Base-by-base conservation (phyloP, 495 filamentous ascomycete species). In the Penicillium coprophilum region DNA sequence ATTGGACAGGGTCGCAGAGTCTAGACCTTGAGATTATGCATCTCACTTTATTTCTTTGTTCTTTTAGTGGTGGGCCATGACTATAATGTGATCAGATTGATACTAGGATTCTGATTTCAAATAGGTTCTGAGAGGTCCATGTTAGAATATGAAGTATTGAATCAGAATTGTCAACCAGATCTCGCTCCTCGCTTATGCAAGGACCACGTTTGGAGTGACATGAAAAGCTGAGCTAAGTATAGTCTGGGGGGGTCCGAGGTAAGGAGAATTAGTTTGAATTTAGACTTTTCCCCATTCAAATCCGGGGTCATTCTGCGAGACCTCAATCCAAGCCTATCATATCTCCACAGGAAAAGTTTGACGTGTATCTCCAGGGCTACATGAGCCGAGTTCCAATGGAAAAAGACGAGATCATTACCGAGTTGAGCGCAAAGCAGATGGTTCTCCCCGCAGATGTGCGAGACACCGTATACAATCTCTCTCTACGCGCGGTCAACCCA, bases 401-500 rank as follows among this genome's bases (percentile, higher is more conserved):
- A 21, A 66, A 61, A 20, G 54, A 64, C 30, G 54, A 60, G 12
- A 64, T 52, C 11, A 9, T 55, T 41, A 27, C 56, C 17, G 59
- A 69, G 3, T 2, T 61, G 4, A 36, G 45, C 12, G 46, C 57
- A 19, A 67, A 66, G 32, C 56, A 57, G 1, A 8, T 51, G 3
- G 30, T 4, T 0, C 46, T 60, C 17, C 27, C 61, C 17, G 30
- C 55, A 10, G 50, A 28, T n/a, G 48, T 56, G 30, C 50, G 50
- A 28, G 55, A 63, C 49, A 46, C 46, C 13, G 50, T 51, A 2
- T 64, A 65, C 50, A 69, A 69, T 21, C 62, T 88, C 12, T 83
- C 85, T 0, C 77, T 89, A 38, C 80, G 82, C 6, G 77, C 77
- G 17, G 86, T 89, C 48, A 75, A 82, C 34, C 71, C 81, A 13